These are phyloP conservation scores for Penicillium sp. DNA, from an alignment of 2,329 filamentous ascomycete species.

Conservation along the genomic window DNA sequence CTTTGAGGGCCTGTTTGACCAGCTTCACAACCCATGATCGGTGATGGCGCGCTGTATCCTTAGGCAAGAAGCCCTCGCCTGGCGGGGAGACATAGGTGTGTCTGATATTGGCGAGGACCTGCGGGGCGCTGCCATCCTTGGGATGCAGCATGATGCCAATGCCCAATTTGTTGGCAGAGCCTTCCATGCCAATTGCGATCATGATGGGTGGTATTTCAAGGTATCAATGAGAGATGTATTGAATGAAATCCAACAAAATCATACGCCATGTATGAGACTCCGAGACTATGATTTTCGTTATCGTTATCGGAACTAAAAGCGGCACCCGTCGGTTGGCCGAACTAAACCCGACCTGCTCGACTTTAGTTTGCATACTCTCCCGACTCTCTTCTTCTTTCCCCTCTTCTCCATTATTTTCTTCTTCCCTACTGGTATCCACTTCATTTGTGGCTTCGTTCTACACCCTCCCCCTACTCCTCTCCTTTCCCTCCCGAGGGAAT, in stretches of 20 bases:
- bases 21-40: slow-evolving; percentile 77
- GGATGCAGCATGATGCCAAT: slow-evolving; percentile 84
- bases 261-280: background rate
- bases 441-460: slow-evolving; percentile 2
- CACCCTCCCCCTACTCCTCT: slow-evolving; percentile 5
- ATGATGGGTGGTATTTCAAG: slow-evolving; percentile 39
- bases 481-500: slow-evolving; percentile 10
- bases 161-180: slow-evolving; percentile 96
- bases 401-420: slow-evolving; percentile 10
- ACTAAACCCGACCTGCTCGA: slow-evolving; percentile 14
- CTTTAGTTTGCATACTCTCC: slow-evolving; percentile 10
- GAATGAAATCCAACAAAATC: background rate
- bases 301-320: slow-evolving; percentile 11
- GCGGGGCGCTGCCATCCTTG: slow-evolving; percentile 53
- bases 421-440: slow-evolving; percentile 9
- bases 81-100: slow-evolving; percentile 92
- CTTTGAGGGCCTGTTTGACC: slow-evolving; percentile 73
- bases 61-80: slow-evolving; percentile 90
- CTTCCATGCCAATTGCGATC: slow-evolving; percentile 76
- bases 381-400: slow-evolving; percentile 21
- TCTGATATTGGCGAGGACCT: slow-evolving; percentile 86
- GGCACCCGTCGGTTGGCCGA: slow-evolving; percentile 10
- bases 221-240: background rate
- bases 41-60: slow-evolving; percentile 93
- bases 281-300: slow-evolving; percentile 9